Conservation (phyloP, 768 basidiomycete species). For the Crassisporium funariophilum region DNA sequence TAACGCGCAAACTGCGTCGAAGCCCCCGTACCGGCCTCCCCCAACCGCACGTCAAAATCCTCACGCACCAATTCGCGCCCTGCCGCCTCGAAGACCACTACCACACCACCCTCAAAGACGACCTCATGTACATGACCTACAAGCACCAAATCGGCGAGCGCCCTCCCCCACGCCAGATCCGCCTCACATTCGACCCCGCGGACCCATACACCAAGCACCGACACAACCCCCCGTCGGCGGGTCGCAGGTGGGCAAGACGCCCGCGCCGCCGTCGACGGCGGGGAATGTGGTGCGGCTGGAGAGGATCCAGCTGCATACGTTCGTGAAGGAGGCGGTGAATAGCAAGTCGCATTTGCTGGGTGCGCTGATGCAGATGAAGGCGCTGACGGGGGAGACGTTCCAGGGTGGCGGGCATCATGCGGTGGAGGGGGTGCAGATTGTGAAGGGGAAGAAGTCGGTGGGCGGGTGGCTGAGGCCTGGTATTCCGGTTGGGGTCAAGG, state of each 20-base stretch:
- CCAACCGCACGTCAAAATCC: slow-evolving; percentile 65
- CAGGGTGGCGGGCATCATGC: slow-evolving; percentile 72
- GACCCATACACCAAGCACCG: slow-evolving; percentile 86
- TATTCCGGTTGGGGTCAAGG: slow-evolving; percentile 84
- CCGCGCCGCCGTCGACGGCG: slow-evolving; percentile 63
- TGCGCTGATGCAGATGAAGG: slow-evolving; percentile 86
- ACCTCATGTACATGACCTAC: slow-evolving; percentile 96
- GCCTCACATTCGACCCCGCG: slow-evolving; percentile 70
- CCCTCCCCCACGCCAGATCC: slow-evolving; percentile 56
- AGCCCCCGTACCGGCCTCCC: slow-evolving; percentile 62
- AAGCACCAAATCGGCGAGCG: slow-evolving; percentile 65
- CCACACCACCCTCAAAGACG: slow-evolving; percentile 75
- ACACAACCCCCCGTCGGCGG: slow-evolving; percentile 77
- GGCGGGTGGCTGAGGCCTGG: slow-evolving; percentile 86
- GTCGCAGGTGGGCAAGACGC: slow-evolving; percentile 64
- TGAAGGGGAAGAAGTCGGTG: slow-evolving; percentile 65
- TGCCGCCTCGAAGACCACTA: slow-evolving; percentile 86
- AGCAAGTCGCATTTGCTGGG: slow-evolving; percentile 76
- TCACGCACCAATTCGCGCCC: slow-evolving; percentile 69
- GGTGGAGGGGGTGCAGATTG: slow-evolving; percentile 77
- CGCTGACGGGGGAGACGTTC: slow-evolving; percentile 82
- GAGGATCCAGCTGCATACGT: slow-evolving; percentile 82
- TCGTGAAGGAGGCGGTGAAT: slow-evolving; percentile 77
- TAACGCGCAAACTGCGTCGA: slow-evolving; percentile 44
- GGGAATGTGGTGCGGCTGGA: slow-evolving; percentile 78